A percentile compares a stretch with the other conserved stretches of the same genome.
Evolutionary conservation across 768 basidiomycete species (phyloP).

Genomic region (Cubamyces sp.): DNA sequence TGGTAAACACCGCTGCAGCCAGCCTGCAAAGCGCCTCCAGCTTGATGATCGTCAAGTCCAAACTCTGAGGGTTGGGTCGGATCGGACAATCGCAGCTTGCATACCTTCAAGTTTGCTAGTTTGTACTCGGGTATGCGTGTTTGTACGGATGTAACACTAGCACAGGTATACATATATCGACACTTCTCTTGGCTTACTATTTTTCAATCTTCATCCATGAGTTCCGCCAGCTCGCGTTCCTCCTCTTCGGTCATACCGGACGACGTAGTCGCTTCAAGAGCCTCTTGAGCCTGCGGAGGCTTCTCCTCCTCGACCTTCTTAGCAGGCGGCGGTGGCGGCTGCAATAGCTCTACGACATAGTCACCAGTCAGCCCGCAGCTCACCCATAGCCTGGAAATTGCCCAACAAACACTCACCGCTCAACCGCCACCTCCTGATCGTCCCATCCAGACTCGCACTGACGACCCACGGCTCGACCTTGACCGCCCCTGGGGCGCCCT

Average conservation of each 20-base stretch:
- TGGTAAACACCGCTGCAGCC: conserved; percentile 70
- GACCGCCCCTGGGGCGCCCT: conserved; percentile 49
- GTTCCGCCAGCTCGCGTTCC: conserved; percentile 84
- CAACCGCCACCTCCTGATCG: conserved; percentile 84
- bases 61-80: conserved; percentile 44
- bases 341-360: conserved; percentile 21
- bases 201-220: conserved; percentile 51
- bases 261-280: conserved; percentile 5
- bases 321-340: conserved; percentile 17
- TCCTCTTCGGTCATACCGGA: conserved; percentile 80
- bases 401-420: conserved; percentile 45
- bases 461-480: conserved; percentile 79
- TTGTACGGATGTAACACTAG: neutral
- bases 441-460: conserved; percentile 84
- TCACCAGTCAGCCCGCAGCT: neutral
- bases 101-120: neutral
- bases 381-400: neutral
- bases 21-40: conserved; percentile 52
- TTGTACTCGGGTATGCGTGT: neutral
- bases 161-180: conserved; percentile 1
- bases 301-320: conserved; percentile 6
- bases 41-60: conserved; percentile 50
- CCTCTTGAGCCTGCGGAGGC: conserved; percentile 30
- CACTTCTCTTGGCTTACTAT: neutral
- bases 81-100: too few relatives aligned